Conservation (phyloP, 306 rosid genomes). For the barrel medic (Medicago truncatula) region DNA sequence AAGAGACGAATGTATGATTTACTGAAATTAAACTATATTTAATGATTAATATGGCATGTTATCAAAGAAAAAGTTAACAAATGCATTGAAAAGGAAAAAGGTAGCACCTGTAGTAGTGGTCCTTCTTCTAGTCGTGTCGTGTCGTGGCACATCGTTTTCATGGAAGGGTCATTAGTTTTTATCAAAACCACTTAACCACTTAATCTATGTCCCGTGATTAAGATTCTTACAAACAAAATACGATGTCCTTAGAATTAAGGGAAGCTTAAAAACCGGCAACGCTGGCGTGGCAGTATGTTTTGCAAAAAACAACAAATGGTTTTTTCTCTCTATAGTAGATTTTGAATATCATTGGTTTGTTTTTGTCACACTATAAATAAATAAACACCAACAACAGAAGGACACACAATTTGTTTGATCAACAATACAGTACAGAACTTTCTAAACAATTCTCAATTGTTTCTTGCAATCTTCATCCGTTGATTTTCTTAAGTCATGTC, state of each 20-base stretch:
- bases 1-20: no score
- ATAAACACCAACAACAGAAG: background rate
- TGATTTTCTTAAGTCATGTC: constrained; percentile 46
- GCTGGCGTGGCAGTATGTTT: background rate
- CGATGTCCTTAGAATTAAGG: no score
- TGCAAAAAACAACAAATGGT: constrained; percentile 19
- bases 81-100: no score
- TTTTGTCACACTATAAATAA: background rate
- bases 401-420: background rate
- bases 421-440: background rate
- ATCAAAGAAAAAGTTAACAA: no score
- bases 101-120: no score
- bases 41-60: no score
- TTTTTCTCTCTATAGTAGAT: background rate
- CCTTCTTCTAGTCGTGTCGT: no score
- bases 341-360: background rate
- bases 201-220: background rate
- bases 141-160: background rate
- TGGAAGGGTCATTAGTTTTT: background rate
- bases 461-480: background rate
- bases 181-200: background rate
- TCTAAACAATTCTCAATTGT: background rate
- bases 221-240: background rate
- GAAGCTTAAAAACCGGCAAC: constrained; percentile 7
- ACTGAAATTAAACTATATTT: no score